Conservation (phyloP, 2,329 filamentous ascomycete genomes). For the Calonectria pteridis region DNA sequence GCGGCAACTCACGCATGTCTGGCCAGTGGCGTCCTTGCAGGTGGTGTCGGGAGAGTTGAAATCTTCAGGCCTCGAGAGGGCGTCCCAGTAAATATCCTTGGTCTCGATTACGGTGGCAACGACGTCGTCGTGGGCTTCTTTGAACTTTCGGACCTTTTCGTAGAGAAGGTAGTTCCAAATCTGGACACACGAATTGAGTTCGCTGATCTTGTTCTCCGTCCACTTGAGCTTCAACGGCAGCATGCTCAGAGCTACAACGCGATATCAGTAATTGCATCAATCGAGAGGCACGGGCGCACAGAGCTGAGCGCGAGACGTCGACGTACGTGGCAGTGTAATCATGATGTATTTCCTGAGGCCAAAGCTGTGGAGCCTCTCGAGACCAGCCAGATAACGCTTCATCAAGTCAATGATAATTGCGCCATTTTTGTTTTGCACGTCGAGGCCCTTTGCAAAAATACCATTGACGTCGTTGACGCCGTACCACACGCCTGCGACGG, state of each 20-base stretch:
- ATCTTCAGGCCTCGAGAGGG: neutral
- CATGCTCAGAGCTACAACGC: neutral
- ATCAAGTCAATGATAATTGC: neutral
- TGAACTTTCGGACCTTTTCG: neutral
- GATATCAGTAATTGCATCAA: neutral
- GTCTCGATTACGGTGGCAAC: neutral
- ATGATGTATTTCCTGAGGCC: slow-evolving; percentile 5
- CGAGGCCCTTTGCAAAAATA: neutral
- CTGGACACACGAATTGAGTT: neutral
- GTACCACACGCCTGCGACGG: neutral
- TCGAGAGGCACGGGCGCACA: neutral
- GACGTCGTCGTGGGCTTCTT: neutral
- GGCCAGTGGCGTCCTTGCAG: neutral
- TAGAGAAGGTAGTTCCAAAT: slow-evolving; percentile 2
- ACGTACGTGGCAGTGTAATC: slow-evolving; percentile 4
- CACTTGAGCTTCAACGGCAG: slow-evolving; percentile 3
- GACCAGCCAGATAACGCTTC: neutral
- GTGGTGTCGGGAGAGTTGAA: slow-evolving; percentile 11
- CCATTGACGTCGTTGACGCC: slow-evolving; percentile 13
- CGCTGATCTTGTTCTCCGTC: slow-evolving; percentile 4
- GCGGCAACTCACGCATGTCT: neutral
- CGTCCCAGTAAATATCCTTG: slow-evolving; percentile 1
- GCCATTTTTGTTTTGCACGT: neutral
- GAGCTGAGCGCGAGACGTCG: neutral
- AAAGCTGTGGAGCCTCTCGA: neutral